Conservation (phyloP, 495 filamentous ascomycete genomes). For the Lineolata rhizophorae region DNA sequence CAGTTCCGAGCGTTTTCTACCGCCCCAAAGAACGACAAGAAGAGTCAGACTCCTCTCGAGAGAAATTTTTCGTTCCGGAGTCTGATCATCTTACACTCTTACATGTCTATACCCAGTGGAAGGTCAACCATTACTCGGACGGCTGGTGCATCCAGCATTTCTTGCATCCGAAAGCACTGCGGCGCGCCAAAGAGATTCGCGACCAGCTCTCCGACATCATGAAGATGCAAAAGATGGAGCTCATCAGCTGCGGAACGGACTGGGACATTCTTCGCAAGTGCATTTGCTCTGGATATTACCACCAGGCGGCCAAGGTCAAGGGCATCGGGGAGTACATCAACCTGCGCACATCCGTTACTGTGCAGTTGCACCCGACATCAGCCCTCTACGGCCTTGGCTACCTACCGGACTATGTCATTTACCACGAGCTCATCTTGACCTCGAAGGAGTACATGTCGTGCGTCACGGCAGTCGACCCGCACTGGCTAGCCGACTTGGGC, state of each 20-base stretch:
- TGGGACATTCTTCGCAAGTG: conserved; percentile 93
- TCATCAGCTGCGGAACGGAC: conserved; percentile 81
- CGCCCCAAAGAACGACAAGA: conserved; percentile 93
- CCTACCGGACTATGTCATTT: conserved; percentile 90
- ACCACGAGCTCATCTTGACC: conserved; percentile 94
- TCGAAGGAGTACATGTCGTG: conserved; percentile 98
- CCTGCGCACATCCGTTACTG: conserved; percentile 76
- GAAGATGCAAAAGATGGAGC: conserved; percentile 74
- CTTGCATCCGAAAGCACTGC: conserved; percentile 73
- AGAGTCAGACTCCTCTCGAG: conserved; percentile 86
- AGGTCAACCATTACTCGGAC: conserved; percentile 71
- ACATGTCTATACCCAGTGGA: conserved; percentile 93
- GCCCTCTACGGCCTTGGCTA: conserved; percentile 84
- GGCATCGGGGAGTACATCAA: conserved; percentile 96
- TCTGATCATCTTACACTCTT: conserved; percentile 92
- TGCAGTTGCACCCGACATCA: conserved; percentile 83
- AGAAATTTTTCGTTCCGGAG: conserved; percentile 97
- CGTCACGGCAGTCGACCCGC: conserved; percentile 88
- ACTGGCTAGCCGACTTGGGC: conserved; percentile 94
- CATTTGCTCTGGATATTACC: conserved; percentile 94
- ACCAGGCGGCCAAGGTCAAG: conserved; percentile 93
- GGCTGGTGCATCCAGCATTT: conserved; percentile 87
- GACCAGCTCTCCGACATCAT: conserved; percentile 90
- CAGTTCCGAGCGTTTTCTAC: conserved; percentile 90
- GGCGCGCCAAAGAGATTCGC: conserved; percentile 78